Evolutionary conservation across 176 grass and related monocot genomes (phyloP), one percentile per base, ranked within the genome.

Genomic region (Oryza meyeriana): DNA sequence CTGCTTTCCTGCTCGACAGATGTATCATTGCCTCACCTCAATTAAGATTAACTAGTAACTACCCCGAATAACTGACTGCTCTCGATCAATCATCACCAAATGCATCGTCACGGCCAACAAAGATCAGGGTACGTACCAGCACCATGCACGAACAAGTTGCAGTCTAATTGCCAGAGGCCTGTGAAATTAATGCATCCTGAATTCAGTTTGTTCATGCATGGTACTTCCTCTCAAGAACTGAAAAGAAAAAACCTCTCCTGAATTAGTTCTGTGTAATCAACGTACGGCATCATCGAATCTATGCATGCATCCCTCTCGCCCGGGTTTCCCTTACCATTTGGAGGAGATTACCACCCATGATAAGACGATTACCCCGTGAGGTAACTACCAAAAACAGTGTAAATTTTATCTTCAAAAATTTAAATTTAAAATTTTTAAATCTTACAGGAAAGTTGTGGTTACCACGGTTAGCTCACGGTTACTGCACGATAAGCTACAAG

Each of bases 1-100:
- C 39, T 40, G 26, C 73, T 64, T 87, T 87, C 79, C 85, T 83
- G 79, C 65, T 83, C 30, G 79, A 71, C 18, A 52, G 20, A 45
- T 45, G 13, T 45, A 18, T 52, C 32, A 24, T 61, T 20, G 25
- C 35, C 28, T 86, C 62, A 22, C 85, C 20, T 75, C 79, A 69
- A 63, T 55, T 4, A 73, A 10, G 42, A 20, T 73, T 50, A 32
- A 6, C 18, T 30, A 30, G 14, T 31, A 12, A 16, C 28, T 17
- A 31, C 40, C 28, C 41, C 70, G 40, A 48, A 44, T 71, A 44
- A 16, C 24, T 27, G 16, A 10, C 14, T 38, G 12, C n/a, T 45
- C 69, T 44, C 0, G 52, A 3, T n/a, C 22, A 63, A 20, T 63
- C 10, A 79, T 58, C 52, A 58, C 14, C 17, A 20, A 52, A 52